These are phyloP conservation scores for Cadophora luteo-olivacea DNA, from an alignment of 2,329 filamentous ascomycete genomes.

Conservation along the genomic window DNA sequence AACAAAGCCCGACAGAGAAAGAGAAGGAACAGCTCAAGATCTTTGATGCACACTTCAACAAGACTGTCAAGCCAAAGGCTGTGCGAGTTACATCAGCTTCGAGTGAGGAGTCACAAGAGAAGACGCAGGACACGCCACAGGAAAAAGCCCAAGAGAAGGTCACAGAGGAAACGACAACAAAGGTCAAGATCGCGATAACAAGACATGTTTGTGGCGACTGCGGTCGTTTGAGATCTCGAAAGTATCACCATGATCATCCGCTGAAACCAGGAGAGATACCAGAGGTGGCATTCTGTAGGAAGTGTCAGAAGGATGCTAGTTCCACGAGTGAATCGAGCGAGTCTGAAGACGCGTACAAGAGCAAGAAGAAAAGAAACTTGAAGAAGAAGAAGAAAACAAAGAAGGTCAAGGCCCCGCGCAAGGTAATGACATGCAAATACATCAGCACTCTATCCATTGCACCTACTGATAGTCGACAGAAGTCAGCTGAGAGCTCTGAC, in stretches of 20 bases:
- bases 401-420: slow-evolving; percentile 7
- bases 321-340: slow-evolving; percentile 32
- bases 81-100: slow-evolving; percentile 13
- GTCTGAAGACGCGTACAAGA: slow-evolving; percentile 22
- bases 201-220: slow-evolving; percentile 54
- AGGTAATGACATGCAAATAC: slow-evolving; percentile 1
- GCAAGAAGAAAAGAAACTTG: slow-evolving; percentile 28
- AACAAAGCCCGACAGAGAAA: slow-evolving; percentile 27
- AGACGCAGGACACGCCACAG: slow-evolving; percentile 2
- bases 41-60: slow-evolving; percentile 35
- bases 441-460: neutral
- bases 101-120: slow-evolving; percentile 4
- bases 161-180: slow-evolving; percentile 24
- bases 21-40: slow-evolving; percentile 33
- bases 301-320: slow-evolving; percentile 46
- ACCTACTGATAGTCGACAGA: neutral
- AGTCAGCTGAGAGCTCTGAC: slow-evolving; percentile 12
- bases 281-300: slow-evolving; percentile 46
- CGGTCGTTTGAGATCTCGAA: slow-evolving; percentile 49
- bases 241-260: slow-evolving; percentile 48
- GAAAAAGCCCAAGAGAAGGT: slow-evolving; percentile 15
- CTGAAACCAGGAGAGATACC: slow-evolving; percentile 45
- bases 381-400: slow-evolving; percentile 21
- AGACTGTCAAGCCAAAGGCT: neutral
- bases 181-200: slow-evolving; percentile 42